phyloP scores from a whole-genome alignment of 169 alveolate genomes.

The Ichthyophthirius multifiliis region DNA sequence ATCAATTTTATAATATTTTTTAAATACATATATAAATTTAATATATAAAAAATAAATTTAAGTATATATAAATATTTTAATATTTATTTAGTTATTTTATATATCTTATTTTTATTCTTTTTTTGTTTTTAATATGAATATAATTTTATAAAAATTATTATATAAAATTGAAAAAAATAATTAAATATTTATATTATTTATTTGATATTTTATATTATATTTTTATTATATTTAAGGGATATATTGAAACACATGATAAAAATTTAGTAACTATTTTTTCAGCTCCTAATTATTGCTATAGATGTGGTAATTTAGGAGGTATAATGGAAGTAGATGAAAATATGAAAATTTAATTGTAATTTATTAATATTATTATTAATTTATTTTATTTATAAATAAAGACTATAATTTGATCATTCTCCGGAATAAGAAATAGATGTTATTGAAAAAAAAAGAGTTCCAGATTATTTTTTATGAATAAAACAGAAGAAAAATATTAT shows the following conservation, averaged over 20 bases:
- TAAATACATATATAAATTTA: too few species aligned
- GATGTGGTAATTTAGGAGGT: constrained; percentile 73
- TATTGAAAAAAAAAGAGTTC: constrained; percentile 33
- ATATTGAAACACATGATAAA: constrained; percentile 51
- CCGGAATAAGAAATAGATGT: constrained; percentile 31
- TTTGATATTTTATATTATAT: too few species aligned
- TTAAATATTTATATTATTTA: too few species aligned
- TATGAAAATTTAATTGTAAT: constrained; percentile 35
- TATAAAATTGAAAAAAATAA: too few species aligned
- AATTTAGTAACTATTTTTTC: constrained; percentile 65
- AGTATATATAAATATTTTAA: too few species aligned
- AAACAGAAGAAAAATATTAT: too few species aligned
- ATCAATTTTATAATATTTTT: too few species aligned
- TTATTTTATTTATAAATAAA: not conserved
- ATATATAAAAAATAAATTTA: too few species aligned
- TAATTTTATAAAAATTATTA: too few species aligned
- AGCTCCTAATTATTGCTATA: constrained; percentile 78
- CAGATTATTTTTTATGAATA: constrained; percentile 45
- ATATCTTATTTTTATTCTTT: too few species aligned
- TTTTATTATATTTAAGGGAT: constrained; percentile 33
- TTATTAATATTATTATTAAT: not conserved
- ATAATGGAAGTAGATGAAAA: constrained; percentile 69
- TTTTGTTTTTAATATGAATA: too few species aligned
- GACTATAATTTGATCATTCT: constrained; percentile 35
- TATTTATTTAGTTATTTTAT: too few species aligned